Conservation (phyloP, 2,329 filamentous ascomycete genomes). For the Paracorniculantispora psalliotae region DNA sequence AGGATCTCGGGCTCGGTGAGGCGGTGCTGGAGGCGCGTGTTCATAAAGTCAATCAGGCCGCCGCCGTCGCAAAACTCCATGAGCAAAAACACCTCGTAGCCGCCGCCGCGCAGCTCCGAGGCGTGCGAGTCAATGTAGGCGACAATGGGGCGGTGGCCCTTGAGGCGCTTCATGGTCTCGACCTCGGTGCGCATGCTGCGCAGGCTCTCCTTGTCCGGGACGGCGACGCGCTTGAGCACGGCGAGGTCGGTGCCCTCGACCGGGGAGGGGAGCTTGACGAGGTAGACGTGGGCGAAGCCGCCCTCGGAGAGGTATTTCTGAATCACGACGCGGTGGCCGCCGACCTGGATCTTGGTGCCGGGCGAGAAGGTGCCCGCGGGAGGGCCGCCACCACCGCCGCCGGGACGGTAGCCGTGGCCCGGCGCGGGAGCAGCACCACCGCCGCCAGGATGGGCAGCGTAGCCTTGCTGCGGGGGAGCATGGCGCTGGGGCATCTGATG, state of each 20-base stretch:
- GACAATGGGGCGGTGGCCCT: constrained; percentile 93
- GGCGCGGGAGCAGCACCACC: constrained; percentile 15
- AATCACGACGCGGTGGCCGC: constrained; percentile 85
- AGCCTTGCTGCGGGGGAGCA: constrained; percentile 7
- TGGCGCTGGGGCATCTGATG: constrained; percentile 36
- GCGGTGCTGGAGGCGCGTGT: constrained; percentile 91
- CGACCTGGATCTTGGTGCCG: constrained; percentile 95
- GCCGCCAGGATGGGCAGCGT: constrained; percentile 4
- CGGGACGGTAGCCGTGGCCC: constrained; percentile 39
- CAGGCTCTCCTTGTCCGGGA: constrained; percentile 91
- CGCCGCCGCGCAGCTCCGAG: constrained; percentile 84
- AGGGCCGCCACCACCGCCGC: constrained; percentile 34
- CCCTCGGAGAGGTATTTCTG: constrained; percentile 98
- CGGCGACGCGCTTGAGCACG: constrained; percentile 90
- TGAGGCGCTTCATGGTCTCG: constrained; percentile 99
- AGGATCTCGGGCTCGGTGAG: constrained; percentile 96
- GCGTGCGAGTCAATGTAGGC: constrained; percentile 98
- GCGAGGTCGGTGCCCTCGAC: constrained; percentile 74
- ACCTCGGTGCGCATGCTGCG: constrained; percentile 97
- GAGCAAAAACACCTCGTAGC: constrained; percentile 95
- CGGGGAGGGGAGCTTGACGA: constrained; percentile 77
- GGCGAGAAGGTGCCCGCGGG: constrained; percentile 86
- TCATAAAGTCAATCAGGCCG: constrained; percentile 99
- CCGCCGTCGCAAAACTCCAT: constrained; percentile 98
- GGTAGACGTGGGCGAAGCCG: constrained; percentile 96